A percentile compares a stretch with the other conserved stretches of the same genome.
These are phyloP conservation scores for Postia placenta DNA, from an alignment of 768 basidiomycete species.

Conservation along the genomic window DNA sequence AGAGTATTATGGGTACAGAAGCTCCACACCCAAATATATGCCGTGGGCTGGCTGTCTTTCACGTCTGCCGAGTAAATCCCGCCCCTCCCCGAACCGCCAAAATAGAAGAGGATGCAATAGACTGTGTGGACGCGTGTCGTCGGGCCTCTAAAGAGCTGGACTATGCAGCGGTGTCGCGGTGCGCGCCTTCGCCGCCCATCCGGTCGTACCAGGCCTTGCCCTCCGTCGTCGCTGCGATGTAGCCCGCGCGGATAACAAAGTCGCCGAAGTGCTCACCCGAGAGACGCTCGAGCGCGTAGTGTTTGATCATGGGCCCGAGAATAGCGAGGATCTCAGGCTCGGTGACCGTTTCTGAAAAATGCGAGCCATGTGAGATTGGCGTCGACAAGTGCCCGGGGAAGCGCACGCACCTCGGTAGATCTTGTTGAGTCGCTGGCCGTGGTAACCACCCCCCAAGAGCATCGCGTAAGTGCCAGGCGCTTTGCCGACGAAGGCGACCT, in stretches of 20 bases:
- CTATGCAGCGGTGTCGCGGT: constrained; percentile 29
- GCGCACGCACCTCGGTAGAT: constrained; percentile 78
- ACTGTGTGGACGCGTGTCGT: no score
- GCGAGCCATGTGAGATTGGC: no score
- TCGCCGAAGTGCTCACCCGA: constrained; percentile 95
- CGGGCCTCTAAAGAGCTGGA: no score
- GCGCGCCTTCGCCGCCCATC: constrained; percentile 71
- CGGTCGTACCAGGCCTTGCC: constrained; percentile 86
- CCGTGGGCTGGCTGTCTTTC: no score
- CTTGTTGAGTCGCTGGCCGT: constrained; percentile 93
- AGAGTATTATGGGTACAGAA: no score
- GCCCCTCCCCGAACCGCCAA: background rate
- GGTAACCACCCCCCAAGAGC: constrained; percentile 94
- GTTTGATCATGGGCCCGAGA: constrained; percentile 89
- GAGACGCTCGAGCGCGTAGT: constrained; percentile 79
- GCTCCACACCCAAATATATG: no score
- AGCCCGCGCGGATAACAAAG: constrained; percentile 87
- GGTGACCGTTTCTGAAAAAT: constrained; percentile 77
- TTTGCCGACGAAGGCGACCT: constrained; percentile 96
- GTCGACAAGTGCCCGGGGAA: no score
- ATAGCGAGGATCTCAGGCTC: constrained; percentile 91
- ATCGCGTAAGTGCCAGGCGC: constrained; percentile 89
- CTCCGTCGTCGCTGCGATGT: constrained; percentile 78
- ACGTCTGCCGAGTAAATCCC: background rate
- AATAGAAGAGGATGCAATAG: no score